Base-by-base conservation (phyloP, 2,329 filamentous ascomycete species). In the Septoria petroselini region DNA sequence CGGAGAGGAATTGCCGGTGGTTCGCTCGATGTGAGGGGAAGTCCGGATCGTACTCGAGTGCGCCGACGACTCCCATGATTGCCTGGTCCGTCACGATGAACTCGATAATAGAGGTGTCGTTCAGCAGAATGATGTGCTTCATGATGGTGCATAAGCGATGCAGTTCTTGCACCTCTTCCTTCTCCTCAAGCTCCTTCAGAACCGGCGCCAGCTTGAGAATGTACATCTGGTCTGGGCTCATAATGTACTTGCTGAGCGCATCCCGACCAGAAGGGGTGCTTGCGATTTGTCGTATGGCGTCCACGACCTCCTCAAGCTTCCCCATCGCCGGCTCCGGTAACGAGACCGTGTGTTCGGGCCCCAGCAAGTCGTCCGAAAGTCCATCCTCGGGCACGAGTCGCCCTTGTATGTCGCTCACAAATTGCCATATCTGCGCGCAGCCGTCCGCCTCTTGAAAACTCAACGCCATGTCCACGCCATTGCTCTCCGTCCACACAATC, bases 21-120 rank as follows among this genome's bases (percentile, higher is more conserved):
- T 97, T 97, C 18, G 93, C 91, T 69, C 96, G 97, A 76, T 97
- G 93, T 52, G 86, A 90, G 5, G 93, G 93, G 62, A 97, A 98
- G 70, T 98, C 93, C 0, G 93, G 91, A 63, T 98, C 93, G 72
- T 97, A 98, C 75, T 98, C 93, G 56, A 98, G 76, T 18, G 93
- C 93, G 53, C 93, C 93, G 30, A 98, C 91, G 19, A 97, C 91
- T 14, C 91, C 93, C 58, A 95, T 73, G 37, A 97, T 84, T 58
- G 91, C 85, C 50, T 90, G 83, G 70, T 97, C 91, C 11, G 87
- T 88, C 19, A 98, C 91, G 11, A 91, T 86, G 60, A 89, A 85
- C 70, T 98, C 93, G 63, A 98, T 95, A 57, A 98, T 95, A 52
- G 84, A 80, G 23, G 86, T 95, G 68, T 98, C 93, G 72, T 97